Percentiles rank a stretch among this genome's conserved stretches.
phyloP scores from a whole-genome alignment of 768 basidiomycete species.

The Pleurotus pulmonarius region DNA sequence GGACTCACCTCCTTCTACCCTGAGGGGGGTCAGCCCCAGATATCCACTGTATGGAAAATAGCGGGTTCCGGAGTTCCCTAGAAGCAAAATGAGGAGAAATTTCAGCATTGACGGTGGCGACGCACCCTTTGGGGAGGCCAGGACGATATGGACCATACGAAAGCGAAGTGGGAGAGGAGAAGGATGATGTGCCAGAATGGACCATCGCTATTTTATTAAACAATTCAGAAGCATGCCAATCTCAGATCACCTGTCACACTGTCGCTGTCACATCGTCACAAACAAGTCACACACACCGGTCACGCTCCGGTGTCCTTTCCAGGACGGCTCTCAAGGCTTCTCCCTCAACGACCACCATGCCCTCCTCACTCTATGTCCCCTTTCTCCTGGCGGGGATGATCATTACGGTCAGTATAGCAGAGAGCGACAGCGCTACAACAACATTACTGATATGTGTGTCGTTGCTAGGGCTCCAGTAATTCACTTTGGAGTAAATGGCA shows the following conservation, averaged over 20 bases:
- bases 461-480: conserved; percentile 67
- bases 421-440: background rate
- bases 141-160: conserved; percentile 65
- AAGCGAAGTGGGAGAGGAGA: conserved; percentile 22
- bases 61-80: conserved; percentile 63
- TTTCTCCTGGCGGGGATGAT: conserved; percentile 92
- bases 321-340: conserved; percentile 11
- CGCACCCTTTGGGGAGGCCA: conserved; percentile 58
- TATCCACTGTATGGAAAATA: conserved; percentile 76
- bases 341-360: conserved; percentile 40
- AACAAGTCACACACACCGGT: conserved; percentile 8
- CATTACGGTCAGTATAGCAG: conserved; percentile 55
- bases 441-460: background rate
- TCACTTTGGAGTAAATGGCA: conserved; percentile 85
- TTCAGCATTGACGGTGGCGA: conserved; percentile 4
- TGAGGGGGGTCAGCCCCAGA: conserved; percentile 77
- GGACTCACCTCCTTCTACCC: conserved; percentile 67
- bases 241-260: conserved; percentile 7
- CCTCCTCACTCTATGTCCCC: conserved; percentile 65
- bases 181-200: conserved; percentile 10
- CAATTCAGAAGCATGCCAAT: conserved; percentile 6
- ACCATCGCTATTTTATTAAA: conserved; percentile 9
- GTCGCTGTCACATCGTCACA: conserved; percentile 10
- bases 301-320: conserved; percentile 8
- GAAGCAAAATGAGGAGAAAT: conserved; percentile 4